Base-by-base conservation (phyloP, 805 yeast species). In the Priceomyces fermenticarens region DNA sequence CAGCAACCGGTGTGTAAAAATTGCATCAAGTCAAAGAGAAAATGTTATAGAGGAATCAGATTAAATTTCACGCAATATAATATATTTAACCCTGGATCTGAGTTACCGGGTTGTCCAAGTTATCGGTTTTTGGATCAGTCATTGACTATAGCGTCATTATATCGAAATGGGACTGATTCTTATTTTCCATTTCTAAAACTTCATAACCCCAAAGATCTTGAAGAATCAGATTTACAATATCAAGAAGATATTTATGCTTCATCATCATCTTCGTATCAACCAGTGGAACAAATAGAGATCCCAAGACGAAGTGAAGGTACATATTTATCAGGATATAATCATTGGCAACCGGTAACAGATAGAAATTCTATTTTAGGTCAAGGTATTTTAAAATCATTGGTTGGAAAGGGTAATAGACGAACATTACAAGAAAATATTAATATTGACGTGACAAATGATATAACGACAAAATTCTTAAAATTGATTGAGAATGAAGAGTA, bases 1-100 rank as follows among this genome's bases (percentile, higher is more conserved):
- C 74, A 70, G 31, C 73, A 73, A 40, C 87, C 87, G 1, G 74
- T 74, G 27, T 81, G 87, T 56, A 67, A 72, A 30, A 78, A 80
- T 51, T 67, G 85, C 55, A 62, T 73, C 37, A 75, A 73, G 39
- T 70, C 79, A 8, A 67, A 70, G 35, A 60, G 77, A 30, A 62
- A 60, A 35, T 77, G 82, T 47, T 66, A 68, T 48, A 56, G 76
- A 41, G 80, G 80, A 1, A 55, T 65, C 10, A 62, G 76, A 39
- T 57, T 72, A 33, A 74, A 72, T 48, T 73, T 74, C 51, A 63
- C 72, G 29, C 76, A 61, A 48, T 67, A 65, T 44, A 63, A 63
- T 30, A 54, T 64, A 28, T 67, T 62, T 46, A 58, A 65, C 36
- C 74, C 72, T 3, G 51, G 51, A 13, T 48, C 44, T 16, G 31